These are phyloP conservation scores for Solanum bukasovii DNA, from an alignment of 257 asterid genomes.

Conservation along the genomic window DNA sequence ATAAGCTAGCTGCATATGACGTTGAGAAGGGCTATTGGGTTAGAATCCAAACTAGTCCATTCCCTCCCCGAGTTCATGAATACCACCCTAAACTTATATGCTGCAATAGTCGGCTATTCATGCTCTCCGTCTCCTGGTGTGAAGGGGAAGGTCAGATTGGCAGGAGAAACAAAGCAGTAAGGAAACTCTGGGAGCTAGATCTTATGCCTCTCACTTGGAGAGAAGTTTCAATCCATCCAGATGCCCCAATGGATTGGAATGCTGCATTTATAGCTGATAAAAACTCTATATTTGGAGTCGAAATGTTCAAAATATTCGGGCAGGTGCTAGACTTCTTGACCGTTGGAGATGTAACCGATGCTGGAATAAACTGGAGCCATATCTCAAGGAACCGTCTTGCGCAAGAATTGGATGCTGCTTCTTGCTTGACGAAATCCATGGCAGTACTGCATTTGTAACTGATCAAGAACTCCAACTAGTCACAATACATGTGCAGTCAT, in stretches of 20 bases:
- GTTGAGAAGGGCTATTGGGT: conserved; percentile 82
- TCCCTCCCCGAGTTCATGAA: conserved; percentile 79
- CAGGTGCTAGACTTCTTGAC: conserved; percentile 92
- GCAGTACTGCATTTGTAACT: conserved; percentile 58
- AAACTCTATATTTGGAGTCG: conserved; percentile 64
- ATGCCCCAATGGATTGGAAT: conserved; percentile 99
- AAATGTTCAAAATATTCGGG: conserved; percentile 95
- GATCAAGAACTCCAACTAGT: not conserved
- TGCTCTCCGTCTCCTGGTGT: conserved; percentile 92
- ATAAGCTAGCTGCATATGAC: conserved; percentile 66
- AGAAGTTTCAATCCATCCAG: conserved; percentile 69
- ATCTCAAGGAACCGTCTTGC: conserved; percentile 62
- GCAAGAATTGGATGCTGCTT: conserved; percentile 69
- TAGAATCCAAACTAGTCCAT: conserved; percentile 46
- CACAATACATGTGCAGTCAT: conserved; percentile 1
- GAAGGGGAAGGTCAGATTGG: conserved; percentile 97
- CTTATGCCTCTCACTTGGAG: conserved; percentile 40
- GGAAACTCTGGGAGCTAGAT: conserved; percentile 93
- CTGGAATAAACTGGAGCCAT: conserved; percentile 53
- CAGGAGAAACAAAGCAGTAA: conserved; percentile 85
- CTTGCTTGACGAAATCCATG: conserved; percentile 83
- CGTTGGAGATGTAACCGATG: conserved; percentile 30
- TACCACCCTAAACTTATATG: conserved; percentile 75
- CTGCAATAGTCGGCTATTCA: conserved; percentile 49
- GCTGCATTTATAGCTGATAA: conserved; percentile 76